These are phyloP conservation scores for Fomitopsis serialis DNA, from an alignment of 768 basidiomycete species.

Conservation along the genomic window DNA sequence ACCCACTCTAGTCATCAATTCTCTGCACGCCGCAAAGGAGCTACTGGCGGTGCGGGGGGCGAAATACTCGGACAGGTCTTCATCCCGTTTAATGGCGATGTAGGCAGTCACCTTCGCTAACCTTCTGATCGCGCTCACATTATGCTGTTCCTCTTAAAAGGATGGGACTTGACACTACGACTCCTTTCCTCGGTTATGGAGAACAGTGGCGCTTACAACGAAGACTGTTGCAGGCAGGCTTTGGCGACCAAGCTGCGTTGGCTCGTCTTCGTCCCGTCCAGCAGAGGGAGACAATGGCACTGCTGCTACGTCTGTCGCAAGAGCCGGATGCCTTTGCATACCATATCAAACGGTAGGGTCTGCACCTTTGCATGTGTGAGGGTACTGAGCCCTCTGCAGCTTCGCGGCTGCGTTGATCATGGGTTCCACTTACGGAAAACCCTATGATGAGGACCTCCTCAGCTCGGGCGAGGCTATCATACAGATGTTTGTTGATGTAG, in stretches of 20 bases:
- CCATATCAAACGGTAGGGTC: constrained; percentile 1
- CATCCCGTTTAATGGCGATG: background rate
- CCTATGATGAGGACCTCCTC: constrained; percentile 22
- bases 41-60: background rate
- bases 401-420: constrained; percentile 25
- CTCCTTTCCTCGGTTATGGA: constrained; percentile 18
- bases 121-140: background rate
- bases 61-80: background rate
- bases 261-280: constrained; percentile 12
- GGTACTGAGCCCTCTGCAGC: constrained; percentile 7
- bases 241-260: constrained; percentile 11
- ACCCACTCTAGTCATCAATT: background rate
- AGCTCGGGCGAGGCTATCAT: too few species aligned
- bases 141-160: background rate
- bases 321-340: constrained; percentile 18
- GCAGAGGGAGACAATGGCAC: constrained; percentile 17
- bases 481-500: background rate
- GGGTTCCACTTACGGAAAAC: constrained; percentile 25
- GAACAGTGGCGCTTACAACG: constrained; percentile 23
- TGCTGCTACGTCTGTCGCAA: constrained; percentile 21
- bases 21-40: background rate
- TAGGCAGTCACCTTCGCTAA: background rate
- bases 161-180: constrained; percentile 15
- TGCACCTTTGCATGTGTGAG: background rate
- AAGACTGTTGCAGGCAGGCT: constrained; percentile 21